These are phyloP conservation scores for Nannizziopsis arthrosporioides DNA, from an alignment of 2,329 filamentous ascomycete species.

Conservation along the genomic window DNA sequence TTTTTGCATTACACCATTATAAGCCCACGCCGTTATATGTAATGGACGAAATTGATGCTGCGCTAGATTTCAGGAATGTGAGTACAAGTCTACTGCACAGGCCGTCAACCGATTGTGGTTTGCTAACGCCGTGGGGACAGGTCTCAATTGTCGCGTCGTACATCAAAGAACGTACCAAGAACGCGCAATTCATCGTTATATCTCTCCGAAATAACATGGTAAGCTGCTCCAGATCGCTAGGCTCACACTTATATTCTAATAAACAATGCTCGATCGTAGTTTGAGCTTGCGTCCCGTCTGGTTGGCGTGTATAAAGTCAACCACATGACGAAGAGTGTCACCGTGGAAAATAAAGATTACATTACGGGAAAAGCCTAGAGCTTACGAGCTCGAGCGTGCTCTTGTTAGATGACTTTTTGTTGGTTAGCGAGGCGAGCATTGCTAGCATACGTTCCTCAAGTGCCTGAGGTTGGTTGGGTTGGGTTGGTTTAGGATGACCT, in stretches of 20 bases:
- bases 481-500: too few relatives aligned
- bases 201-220: constrained; percentile 95
- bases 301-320: constrained; percentile 99
- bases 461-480: background rate
- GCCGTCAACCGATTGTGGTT: background rate
- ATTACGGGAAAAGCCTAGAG: constrained; percentile 31
- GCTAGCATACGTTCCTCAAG: background rate
- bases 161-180: constrained; percentile 98
- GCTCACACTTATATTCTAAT: too few relatives aligned
- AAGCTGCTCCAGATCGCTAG: constrained; percentile 9
- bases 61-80: constrained; percentile 93
- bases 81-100: constrained; percentile 35
- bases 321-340: constrained; percentile 92
- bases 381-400: constrained; percentile 15
- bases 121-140: constrained; percentile 35
- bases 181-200: constrained; percentile 98
- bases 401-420: background rate
- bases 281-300: constrained; percentile 87
- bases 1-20: constrained; percentile 98
- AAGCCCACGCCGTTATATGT: constrained; percentile 96
- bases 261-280: constrained; percentile 32
- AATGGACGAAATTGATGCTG: constrained; percentile 99
- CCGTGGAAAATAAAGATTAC: constrained; percentile 74
- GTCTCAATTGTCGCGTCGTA: constrained; percentile 97
- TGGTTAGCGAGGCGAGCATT: constrained; percentile 1